phyloP scores from a whole-genome alignment of 2,329 filamentous ascomycete species.

The Alternaria triticimaculans region DNA sequence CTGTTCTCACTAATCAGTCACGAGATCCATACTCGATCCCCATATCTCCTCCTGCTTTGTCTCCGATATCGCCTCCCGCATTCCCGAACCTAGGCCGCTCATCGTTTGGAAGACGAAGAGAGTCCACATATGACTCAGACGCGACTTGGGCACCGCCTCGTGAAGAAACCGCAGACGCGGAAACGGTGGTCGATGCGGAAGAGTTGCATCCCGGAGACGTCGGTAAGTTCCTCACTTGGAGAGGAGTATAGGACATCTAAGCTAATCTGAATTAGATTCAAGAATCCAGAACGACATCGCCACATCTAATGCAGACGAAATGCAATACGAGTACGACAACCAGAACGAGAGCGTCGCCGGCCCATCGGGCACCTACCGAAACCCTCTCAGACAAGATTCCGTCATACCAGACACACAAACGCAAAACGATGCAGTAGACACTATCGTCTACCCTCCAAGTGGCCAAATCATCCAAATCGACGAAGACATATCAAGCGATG shows the following conservation, averaged over 20 bases:
- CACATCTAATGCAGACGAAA: background rate
- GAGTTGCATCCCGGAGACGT: conserved; percentile 1
- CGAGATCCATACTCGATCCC: conserved; percentile 10
- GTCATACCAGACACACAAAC: conserved; percentile 14
- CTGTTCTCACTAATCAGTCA: background rate
- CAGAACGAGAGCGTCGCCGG: conserved; percentile 2
- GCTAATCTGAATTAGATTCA: background rate
- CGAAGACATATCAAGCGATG: background rate
- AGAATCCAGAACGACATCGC: background rate
- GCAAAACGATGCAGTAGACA: background rate
- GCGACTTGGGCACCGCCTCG: background rate
- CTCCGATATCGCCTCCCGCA: background rate
- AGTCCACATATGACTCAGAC: conserved; percentile 3
- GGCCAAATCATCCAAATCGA: background rate
- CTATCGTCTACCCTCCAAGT: background rate
- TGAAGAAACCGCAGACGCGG: conserved; percentile 13
- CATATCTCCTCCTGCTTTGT: background rate
- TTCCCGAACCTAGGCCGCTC: background rate
- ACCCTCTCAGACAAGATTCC: conserved; percentile 12
- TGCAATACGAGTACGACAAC: background rate
- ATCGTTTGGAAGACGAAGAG: background rate
- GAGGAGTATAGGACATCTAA: background rate
- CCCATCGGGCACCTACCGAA: conserved; percentile 17
- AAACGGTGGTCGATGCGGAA: conserved; percentile 11
- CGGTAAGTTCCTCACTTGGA: background rate